Evolutionary conservation across 805 yeast genomes (phyloP), one percentile per base, ranked within the genome.

Genomic region (Metschnikowia dekortorum): DNA sequence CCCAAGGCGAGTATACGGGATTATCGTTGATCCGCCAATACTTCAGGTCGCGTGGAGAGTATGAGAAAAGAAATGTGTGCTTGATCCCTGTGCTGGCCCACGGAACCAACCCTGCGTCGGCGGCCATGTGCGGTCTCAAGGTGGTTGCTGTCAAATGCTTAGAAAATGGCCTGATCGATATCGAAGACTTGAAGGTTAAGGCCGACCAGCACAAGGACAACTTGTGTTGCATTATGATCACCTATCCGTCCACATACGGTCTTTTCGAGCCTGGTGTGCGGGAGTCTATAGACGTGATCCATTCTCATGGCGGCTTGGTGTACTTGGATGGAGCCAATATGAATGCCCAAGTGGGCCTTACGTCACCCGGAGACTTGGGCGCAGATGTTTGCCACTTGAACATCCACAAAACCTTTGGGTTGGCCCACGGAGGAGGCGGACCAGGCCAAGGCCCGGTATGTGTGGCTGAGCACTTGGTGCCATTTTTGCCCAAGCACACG

Each of bases 401-500:
- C 68, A 77, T 94, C 65, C 99, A 94, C 76, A 94, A 94, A 74
- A 94, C 99, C 0, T 94, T 94, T 76, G 90, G 97, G 42, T 89
- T 94, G 63, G 95, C 97, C 49, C 99, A 94, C 64, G 99, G 99
- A 64, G 99, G 99, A 65, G 99, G 99, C 66, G 99, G 99, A 39
- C 99, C 99, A 39, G 99, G 98, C 65, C 96, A 90, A 62, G 99
- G 97, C 16, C 98, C 98, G 46, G 94, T 94, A 56, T 89, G 98
- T 78, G 98, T 92, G 50, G 85, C 84, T 58, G 72, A 78, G 45
- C 96, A 89, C 68, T 75, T 94, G 61, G 79, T 78, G 40, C 88
- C 89, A 48, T 90, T 81, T 70, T 78, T 94, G 61, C 99, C 99
- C 42, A 74, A 76, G 11, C 97, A 94, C 69, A 78, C 80, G 22